Evolutionary conservation across 2,329 filamentous ascomycete species (phyloP).

Genomic region (Lasiodiplodia theobromae): DNA sequence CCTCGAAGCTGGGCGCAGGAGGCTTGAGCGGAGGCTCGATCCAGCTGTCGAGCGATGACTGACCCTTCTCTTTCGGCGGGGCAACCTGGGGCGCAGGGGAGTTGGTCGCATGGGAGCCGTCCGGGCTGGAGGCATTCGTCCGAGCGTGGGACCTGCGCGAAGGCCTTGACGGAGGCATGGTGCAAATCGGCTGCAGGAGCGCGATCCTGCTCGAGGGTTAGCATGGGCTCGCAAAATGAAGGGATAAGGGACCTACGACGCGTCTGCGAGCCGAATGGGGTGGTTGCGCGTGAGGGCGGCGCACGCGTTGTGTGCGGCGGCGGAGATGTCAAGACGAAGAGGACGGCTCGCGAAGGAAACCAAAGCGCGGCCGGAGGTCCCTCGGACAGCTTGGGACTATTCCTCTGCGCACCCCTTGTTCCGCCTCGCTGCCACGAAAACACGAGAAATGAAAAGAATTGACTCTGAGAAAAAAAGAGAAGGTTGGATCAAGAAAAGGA

Average conservation of each 20-base stretch:
- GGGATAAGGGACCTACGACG: constrained; percentile 23
- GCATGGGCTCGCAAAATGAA: constrained; percentile 3
- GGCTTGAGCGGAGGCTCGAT: constrained; percentile 63
- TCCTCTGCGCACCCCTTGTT: constrained; percentile 27
- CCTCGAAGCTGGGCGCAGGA: constrained; percentile 75
- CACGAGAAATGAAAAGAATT: neutral
- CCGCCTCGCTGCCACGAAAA: constrained; percentile 9
- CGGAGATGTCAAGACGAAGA: constrained; percentile 21
- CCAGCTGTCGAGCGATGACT: constrained; percentile 57
- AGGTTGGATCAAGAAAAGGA: neutral
- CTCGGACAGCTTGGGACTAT: constrained; percentile 22
- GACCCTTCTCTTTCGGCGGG: constrained; percentile 43
- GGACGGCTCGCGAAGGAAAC: constrained; percentile 29
- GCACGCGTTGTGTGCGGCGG: constrained; percentile 28
- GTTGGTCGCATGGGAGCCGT: constrained; percentile 35
- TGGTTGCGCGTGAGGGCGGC: constrained; percentile 26
- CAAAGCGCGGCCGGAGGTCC: constrained; percentile 20
- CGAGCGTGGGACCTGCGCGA: constrained; percentile 41
- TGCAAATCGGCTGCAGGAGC: constrained; percentile 27
- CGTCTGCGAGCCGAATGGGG: constrained; percentile 28
- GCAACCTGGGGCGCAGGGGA: constrained; percentile 37
- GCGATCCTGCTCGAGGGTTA: constrained; percentile 29
- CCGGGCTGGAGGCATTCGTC: constrained; percentile 21
- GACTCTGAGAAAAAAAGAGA: neutral
- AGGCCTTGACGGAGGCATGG: constrained; percentile 46